Conservation (phyloP, 345 rosid species). For the Salix koriyanagi region DNA sequence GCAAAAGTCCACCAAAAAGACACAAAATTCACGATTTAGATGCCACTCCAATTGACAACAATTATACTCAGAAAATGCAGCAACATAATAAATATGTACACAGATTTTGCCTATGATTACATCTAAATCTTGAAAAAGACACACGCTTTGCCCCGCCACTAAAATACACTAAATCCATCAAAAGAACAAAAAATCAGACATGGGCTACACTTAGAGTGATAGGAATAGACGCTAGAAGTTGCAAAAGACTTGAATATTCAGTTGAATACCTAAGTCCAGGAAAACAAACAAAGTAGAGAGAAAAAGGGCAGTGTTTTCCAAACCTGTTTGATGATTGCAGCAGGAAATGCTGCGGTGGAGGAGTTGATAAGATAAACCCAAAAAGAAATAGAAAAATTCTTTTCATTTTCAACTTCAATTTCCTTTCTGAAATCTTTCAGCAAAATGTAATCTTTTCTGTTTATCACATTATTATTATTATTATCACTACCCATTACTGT, state of each 20-base stretch:
- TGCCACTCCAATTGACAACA: neutral
- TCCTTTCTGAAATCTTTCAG: conserved; percentile 25
- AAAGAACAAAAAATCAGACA: neutral
- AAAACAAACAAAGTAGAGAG: neutral
- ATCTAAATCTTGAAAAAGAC: neutral
- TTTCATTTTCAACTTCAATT: conserved; percentile 34
- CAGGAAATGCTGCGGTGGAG: conserved; percentile 37
- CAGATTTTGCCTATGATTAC: neutral
- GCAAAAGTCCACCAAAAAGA: neutral
- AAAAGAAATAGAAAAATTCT: conserved; percentile 48
- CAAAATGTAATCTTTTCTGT: conserved; percentile 35
- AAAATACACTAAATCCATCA: neutral
- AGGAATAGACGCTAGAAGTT: neutral
- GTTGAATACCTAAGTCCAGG: neutral
- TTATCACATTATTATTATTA: conserved; percentile 23
- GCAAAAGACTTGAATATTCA: neutral
- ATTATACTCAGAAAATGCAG: neutral
- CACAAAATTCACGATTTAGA: neutral
- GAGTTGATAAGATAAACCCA: conserved; percentile 65
- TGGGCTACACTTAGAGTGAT: neutral
- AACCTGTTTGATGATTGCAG: conserved; percentile 57
- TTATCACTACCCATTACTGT: neutral
- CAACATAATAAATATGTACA: neutral
- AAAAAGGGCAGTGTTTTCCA: neutral
- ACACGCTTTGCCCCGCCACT: neutral